Evolutionary conservation across 345 rosid genomes (phyloP).

Genomic region (Trapa bicornis): DNA sequence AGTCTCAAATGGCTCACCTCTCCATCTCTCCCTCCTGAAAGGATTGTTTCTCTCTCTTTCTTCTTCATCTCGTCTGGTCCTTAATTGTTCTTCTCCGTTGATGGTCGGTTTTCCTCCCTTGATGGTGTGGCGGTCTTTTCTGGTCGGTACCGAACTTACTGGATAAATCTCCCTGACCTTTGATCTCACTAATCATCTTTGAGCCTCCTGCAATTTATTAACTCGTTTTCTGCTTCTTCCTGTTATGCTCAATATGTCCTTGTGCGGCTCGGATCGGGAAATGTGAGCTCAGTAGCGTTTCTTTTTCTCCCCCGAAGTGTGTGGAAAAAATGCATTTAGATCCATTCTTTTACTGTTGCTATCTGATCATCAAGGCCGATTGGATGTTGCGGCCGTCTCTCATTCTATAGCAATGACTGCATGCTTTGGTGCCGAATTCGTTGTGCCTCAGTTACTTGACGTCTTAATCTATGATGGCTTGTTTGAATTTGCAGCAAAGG

Average conservation of each 20-base stretch:
- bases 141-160: neutral
- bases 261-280: neutral
- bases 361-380: neutral
- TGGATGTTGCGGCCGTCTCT: neutral
- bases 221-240: neutral
- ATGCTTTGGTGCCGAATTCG: neutral
- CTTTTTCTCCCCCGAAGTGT: neutral
- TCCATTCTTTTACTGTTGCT: neutral
- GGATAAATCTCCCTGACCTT: neutral
- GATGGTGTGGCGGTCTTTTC: neutral
- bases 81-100: neutral
- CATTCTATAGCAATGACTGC: neutral
- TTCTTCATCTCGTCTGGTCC: neutral
- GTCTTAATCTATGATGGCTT: neutral
- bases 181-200: neutral
- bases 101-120: neutral
- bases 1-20: neutral
- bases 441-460: neutral
- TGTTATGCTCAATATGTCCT: neutral
- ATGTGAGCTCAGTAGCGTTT: neutral
- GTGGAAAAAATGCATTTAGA: neutral
- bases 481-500: too few relatives aligned
- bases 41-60: conserved; percentile 5
- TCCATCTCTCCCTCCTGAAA: neutral
- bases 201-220: neutral